Conservation (phyloP, 768 basidiomycete genomes). For the Pulveroboletus sp. region DNA sequence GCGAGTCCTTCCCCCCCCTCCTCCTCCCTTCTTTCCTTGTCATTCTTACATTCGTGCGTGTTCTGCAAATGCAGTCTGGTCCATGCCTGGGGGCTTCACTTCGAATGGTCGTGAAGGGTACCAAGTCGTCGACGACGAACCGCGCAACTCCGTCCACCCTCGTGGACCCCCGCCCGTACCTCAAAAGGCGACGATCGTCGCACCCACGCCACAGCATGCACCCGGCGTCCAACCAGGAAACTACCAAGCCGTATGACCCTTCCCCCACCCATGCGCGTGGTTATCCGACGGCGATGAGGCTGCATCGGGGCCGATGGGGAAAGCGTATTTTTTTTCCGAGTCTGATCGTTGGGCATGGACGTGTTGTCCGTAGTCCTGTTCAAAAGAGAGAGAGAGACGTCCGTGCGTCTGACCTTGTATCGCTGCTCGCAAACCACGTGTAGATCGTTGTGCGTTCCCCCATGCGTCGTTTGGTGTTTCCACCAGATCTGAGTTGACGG, state of each 20-base stretch:
- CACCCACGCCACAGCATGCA: constrained; percentile 14
- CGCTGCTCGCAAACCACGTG: too few species aligned
- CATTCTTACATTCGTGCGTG: background rate
- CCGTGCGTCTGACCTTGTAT: too few species aligned
- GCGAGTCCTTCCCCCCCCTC: constrained; percentile 28
- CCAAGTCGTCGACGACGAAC: constrained; percentile 53
- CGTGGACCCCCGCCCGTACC: constrained; percentile 13
- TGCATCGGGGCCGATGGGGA: too few species aligned
- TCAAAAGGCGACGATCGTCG: constrained; percentile 8
- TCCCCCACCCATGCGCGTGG: background rate
- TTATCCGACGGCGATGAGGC: too few species aligned
- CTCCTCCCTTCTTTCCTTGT: too few species aligned
- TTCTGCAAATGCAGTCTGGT: constrained; percentile 52
- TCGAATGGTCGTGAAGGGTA: constrained; percentile 51
- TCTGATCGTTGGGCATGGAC: too few species aligned
- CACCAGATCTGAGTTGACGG: too few species aligned
- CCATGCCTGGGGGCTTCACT: constrained; percentile 72
- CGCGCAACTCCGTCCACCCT: constrained; percentile 11
- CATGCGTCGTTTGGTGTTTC: too few species aligned
- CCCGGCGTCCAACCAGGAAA: constrained; percentile 18
- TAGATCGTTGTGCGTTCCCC: too few species aligned
- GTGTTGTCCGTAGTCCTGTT: too few species aligned
- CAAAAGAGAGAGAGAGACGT: too few species aligned
- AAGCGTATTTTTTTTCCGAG: too few species aligned
- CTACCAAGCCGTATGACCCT: constrained; percentile 21